Evolutionary conservation across 352 stramenopile species (phyloP), one percentile per base, ranked within the genome.

Genomic region (Phytophthora aleatoria): DNA sequence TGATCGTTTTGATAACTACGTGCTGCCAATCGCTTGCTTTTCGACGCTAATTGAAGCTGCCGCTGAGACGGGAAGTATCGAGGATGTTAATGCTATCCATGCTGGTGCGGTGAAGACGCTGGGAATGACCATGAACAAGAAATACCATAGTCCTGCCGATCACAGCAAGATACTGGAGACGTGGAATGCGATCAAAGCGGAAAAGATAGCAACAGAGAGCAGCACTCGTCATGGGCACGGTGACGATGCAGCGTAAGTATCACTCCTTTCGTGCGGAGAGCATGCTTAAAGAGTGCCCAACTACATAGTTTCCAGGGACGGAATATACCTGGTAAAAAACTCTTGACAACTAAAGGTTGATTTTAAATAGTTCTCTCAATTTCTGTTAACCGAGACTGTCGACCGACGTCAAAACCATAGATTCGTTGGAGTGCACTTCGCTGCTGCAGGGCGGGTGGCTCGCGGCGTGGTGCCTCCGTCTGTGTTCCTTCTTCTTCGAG

Each of bases 61-160:
- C 2, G 69, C 65, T n/a, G 66, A 76, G 31, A 54, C 71, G 28
- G 71, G 60, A 43, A 48, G 24, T 31, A 26, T 76, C 16, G 67
- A 72, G 8, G 73, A 84, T 49, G 50, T 89, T 15, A 61, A 75
- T 57, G 24, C 50, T 43, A 49, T 89, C 27, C 74, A 81, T 62
- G 47, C 71, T 27, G 77, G 76, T 11, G 80, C 74, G 2, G 45
- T 85, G 5, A 66, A 55, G 28, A 28, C 54, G n/a, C 50, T 73
- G 41, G 43, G 36, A 33, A 43, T 50, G 36, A 30, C 26, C 13
- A 65, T 71, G 62, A 74, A 67, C 35, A 58, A 60, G 44, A 74
- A 48, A 31, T 38, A 65, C 38, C 48, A 55, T 26, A 62, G 39
- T 42, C 47, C 33, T 39, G 57, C 8, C 26, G 56, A 64, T 35